Evolutionary conservation across 2,329 filamentous ascomycete genomes (phyloP).

Genomic region (Calonectria pteridis): DNA sequence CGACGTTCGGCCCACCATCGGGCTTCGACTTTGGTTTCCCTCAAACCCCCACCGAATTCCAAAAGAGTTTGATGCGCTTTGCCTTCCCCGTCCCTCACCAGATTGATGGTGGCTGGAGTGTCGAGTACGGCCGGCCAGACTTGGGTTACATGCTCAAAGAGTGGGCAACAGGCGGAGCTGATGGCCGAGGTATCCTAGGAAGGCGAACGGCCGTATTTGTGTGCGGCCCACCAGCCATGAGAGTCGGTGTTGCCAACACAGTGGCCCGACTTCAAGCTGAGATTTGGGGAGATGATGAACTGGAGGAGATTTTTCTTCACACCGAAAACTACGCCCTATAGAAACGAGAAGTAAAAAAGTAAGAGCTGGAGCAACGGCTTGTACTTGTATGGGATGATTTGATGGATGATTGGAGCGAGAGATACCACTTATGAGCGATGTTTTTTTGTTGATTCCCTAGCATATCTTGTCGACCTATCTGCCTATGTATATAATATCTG

Average conservation of each 20-base stretch:
- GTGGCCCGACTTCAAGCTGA: slow-evolving; percentile 85
- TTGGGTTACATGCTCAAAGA: slow-evolving; percentile 88
- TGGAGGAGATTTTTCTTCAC: slow-evolving; percentile 94
- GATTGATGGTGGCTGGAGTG: slow-evolving; percentile 85
- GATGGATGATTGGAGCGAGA: slow-evolving; percentile 30
- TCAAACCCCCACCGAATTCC: slow-evolving; percentile 85
- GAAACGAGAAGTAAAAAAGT: background rate
- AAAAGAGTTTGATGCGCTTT: slow-evolving; percentile 91
- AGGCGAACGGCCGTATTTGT: slow-evolving; percentile 90
- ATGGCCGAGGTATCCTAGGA: slow-evolving; percentile 79
- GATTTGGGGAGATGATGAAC: slow-evolving; percentile 82
- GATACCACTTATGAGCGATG: slow-evolving; percentile 47
- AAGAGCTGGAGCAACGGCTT: slow-evolving; percentile 13
- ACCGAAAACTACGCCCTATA: slow-evolving; percentile 94
- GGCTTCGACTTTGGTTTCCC: slow-evolving; percentile 87
- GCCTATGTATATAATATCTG: slow-evolving; percentile 21
- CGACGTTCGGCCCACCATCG: slow-evolving; percentile 69
- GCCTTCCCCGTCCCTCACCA: slow-evolving; percentile 80
- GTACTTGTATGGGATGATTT: slow-evolving; percentile 38
- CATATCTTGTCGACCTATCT: slow-evolving; percentile 20
- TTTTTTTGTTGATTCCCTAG: slow-evolving; percentile 35
- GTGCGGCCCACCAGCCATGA: slow-evolving; percentile 89
- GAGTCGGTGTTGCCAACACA: slow-evolving; percentile 87
- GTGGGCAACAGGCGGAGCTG: slow-evolving; percentile 78
- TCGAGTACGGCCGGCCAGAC: slow-evolving; percentile 92